Conservation (phyloP, 805 yeast genomes). For the Saccharomycopsis oosterbeekiorum region DNA sequence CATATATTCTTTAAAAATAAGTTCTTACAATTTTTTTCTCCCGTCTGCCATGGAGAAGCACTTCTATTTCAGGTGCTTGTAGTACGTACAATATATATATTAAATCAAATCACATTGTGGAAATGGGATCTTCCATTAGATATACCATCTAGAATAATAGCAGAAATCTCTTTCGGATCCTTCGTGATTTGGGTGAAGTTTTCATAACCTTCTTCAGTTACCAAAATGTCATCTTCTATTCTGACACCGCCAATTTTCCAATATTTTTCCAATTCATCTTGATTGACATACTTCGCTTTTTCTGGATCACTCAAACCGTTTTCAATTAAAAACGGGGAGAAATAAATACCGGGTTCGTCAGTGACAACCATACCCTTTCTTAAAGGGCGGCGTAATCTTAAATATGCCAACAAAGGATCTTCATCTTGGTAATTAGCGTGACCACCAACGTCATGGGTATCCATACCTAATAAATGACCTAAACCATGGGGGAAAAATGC, state of each 20-base stretch:
- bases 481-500: constrained; percentile 92
- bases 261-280: constrained; percentile 60
- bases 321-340: constrained; percentile 71
- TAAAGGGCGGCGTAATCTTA: constrained; percentile 70
- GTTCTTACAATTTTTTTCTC: no score
- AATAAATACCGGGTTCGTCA: constrained; percentile 92
- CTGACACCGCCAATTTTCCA: constrained; percentile 95
- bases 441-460: constrained; percentile 95
- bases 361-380: constrained; percentile 78
- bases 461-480: constrained; percentile 90
- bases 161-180: constrained; percentile 74
- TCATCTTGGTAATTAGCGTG: constrained; percentile 75
- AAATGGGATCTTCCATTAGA: constrained; percentile 51
- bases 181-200: constrained; percentile 75
- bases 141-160: constrained; percentile 64
- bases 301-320: constrained; percentile 44
- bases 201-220: constrained; percentile 69
- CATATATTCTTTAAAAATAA: no score
- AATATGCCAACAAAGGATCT: constrained; percentile 62
- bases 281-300: constrained; percentile 50
- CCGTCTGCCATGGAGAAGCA: no score
- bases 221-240: constrained; percentile 85
- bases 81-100: background rate
- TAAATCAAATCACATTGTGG: constrained; percentile 39
- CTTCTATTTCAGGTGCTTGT: no score